Percentiles rank a stretch among this genome's conserved stretches.
phyloP scores from a whole-genome alignment of 2,329 filamentous ascomycete genomes.

The Neopestalotiopsis clavispora region DNA sequence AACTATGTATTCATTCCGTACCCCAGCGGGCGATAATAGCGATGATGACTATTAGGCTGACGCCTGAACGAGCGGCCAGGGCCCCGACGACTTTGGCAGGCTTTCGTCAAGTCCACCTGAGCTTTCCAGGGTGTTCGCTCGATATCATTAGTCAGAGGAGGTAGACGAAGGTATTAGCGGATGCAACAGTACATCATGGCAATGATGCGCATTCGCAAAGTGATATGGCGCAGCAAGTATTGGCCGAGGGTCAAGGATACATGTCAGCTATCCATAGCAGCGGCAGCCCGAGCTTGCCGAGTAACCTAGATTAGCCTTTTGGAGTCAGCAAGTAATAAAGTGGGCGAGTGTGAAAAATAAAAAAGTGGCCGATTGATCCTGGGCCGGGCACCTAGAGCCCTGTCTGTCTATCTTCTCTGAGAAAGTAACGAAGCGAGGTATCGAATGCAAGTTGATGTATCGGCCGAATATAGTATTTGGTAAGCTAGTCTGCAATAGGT shows the following conservation, averaged over 20 bases:
- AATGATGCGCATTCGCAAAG: conserved; percentile 9
- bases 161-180: conserved; percentile 9
- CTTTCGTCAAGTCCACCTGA: not conserved
- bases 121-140: not conserved
- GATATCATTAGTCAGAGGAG: conserved; percentile 10
- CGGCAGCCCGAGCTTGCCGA: conserved; percentile 14
- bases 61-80: conserved; percentile 5
- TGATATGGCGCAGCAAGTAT: conserved; percentile 3
- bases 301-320: conserved; percentile 4
- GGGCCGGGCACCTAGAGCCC: not conserved
- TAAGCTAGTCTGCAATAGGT: conserved; percentile 4
- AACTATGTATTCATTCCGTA: not conserved
- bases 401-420: not conserved
- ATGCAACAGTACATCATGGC: conserved; percentile 11
- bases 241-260: conserved; percentile 8
- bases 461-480: not conserved
- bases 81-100: conserved; percentile 1
- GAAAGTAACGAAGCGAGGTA: not conserved
- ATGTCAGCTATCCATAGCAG: not conserved
- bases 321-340: not conserved
- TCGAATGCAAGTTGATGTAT: not conserved
- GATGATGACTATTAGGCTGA: conserved; percentile 10
- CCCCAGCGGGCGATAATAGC: not conserved
- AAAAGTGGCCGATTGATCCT: not conserved
- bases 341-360: not conserved